phyloP scores from a whole-genome alignment of 805 yeast species.

The Barnettozyma populi region DNA sequence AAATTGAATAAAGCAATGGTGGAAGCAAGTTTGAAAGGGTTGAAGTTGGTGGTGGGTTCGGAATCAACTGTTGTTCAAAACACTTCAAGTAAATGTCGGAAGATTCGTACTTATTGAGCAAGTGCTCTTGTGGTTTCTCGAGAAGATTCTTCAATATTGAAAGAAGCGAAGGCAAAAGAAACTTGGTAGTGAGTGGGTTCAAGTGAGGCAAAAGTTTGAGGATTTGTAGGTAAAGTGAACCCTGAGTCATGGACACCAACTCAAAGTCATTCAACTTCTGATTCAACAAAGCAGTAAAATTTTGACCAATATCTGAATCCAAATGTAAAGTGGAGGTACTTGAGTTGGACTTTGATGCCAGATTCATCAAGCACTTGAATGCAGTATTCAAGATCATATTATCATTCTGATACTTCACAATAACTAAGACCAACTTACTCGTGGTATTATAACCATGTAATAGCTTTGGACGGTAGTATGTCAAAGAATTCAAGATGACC shows the following conservation, averaged over 20 bases:
- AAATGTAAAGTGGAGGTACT: not conserved
- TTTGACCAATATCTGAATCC: conserved; percentile 2
- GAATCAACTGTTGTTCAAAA: conserved; percentile 13
- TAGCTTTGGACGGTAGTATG: conserved; percentile 12
- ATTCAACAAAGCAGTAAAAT: not conserved
- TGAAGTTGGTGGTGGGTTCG: conserved; percentile 16
- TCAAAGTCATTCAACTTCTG: conserved; percentile 1
- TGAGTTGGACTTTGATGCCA: not conserved
- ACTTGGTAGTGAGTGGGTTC: conserved; percentile 14
- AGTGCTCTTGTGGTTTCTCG: conserved; percentile 2
- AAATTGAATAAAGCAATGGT: conserved; percentile 19
- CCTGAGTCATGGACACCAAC: not conserved
- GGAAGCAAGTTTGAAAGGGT: conserved; percentile 14
- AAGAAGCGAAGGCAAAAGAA: conserved; percentile 11
- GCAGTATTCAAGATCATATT: conserved; percentile 1
- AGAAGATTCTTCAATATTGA: conserved; percentile 9
- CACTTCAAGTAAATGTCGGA: conserved; percentile 11
- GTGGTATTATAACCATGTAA: conserved; percentile 10
- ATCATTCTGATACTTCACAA: conserved; percentile 6
- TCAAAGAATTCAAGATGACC: conserved; percentile 21
- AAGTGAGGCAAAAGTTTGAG: conserved; percentile 20
- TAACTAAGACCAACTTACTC: conserved; percentile 11
- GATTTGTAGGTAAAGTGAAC: conserved; percentile 10
- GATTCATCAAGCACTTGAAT: conserved; percentile 9
- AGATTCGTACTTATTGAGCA: conserved; percentile 3